Base-by-base conservation (phyloP, 306 rosid species). In the Lotus japonicus region DNA sequence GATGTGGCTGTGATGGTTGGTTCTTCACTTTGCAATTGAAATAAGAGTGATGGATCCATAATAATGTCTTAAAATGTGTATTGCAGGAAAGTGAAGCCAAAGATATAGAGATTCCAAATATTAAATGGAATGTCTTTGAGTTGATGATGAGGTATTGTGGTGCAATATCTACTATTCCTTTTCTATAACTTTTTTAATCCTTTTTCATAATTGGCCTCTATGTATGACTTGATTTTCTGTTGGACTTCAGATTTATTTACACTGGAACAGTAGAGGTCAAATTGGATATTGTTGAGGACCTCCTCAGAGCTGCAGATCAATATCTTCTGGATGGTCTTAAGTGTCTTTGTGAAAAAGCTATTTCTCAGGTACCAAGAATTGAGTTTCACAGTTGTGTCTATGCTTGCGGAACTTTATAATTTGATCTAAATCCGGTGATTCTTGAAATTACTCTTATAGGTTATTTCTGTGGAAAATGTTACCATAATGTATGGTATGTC, bases 71-170 rank as follows among this genome's bases (percentile, higher is more conserved):
- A 5, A 2, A 51, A 36, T 66, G 21, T 71, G 13, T 58, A 64
- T 60, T 68, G 75, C 76, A 72, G 85, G 85, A 76, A 62, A 66
- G 45, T 56, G 81, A 78, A 71, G 85, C 79, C 44, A 71, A 84
- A 79, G 88, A 84, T 66, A 84, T 95, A 55, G 89, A 81, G 77
- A 95, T 95, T 80, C 99, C 97, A 55, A 80, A 95, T 72, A 90
- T 95, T 73, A 88, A 80, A 83, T 90, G 97, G 96, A 85, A 87
- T 58, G 96, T 88, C 50, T 95, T 95, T 6, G 87, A 85, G 78
- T 86, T 81, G 87, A 95, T 95, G 96, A 90, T 95, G 95, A 88
- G 99, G 99, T 64, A 48, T 46, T 15, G 15, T 46, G 16, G 6
- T 92, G 35, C 17, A 58, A 18, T 35, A 66, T 69, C 57, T 14